Conservation (phyloP, 2,329 filamentous ascomycete species). For the Claviceps sp. region DNA sequence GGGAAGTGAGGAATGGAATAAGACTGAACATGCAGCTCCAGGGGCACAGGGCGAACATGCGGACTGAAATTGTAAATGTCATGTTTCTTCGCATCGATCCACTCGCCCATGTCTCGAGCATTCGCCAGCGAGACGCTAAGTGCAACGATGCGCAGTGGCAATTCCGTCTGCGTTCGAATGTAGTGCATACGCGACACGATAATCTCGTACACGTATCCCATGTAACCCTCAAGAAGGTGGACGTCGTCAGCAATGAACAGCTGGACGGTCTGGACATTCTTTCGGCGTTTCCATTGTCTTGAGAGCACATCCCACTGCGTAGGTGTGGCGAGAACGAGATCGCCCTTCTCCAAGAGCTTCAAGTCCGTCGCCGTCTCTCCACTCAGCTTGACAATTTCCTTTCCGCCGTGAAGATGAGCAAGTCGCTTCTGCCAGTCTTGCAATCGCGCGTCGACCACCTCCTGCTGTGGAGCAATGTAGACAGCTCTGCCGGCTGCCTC, state of each 20-base stretch:
- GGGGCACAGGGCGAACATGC: slow-evolving; percentile 71
- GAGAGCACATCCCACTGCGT: slow-evolving; percentile 93
- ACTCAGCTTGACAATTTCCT: slow-evolving; percentile 82
- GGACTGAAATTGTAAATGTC: slow-evolving; percentile 99
- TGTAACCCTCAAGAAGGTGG: slow-evolving; percentile 76
- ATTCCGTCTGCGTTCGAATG: slow-evolving; percentile 78
- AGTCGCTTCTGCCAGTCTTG: slow-evolving; percentile 80
- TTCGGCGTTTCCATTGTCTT: slow-evolving; percentile 89
- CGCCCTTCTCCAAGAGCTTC: slow-evolving; percentile 73
- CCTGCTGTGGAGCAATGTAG: slow-evolving; percentile 90
- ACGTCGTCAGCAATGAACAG: slow-evolving; percentile 92
- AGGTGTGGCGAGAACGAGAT: slow-evolving; percentile 85
- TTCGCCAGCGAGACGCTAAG: slow-evolving; percentile 87
- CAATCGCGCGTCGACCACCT: slow-evolving; percentile 69
- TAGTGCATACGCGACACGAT: slow-evolving; percentile 97
- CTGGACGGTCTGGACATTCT: slow-evolving; percentile 83
- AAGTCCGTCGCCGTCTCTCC: slow-evolving; percentile 87
- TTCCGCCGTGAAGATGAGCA: slow-evolving; percentile 59
- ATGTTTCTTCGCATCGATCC: slow-evolving; percentile 96
- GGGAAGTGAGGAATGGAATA: slow-evolving; percentile 95
- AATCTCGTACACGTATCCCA: slow-evolving; percentile 86
- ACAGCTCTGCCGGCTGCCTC: slow-evolving; percentile 56
- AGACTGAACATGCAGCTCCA: slow-evolving; percentile 90
- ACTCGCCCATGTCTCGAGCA: slow-evolving; percentile 86
- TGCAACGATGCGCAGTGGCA: slow-evolving; percentile 74